phyloP scores from a whole-genome alignment of 2,329 filamentous ascomycete species.

The Aureobasidium melanogenum region DNA sequence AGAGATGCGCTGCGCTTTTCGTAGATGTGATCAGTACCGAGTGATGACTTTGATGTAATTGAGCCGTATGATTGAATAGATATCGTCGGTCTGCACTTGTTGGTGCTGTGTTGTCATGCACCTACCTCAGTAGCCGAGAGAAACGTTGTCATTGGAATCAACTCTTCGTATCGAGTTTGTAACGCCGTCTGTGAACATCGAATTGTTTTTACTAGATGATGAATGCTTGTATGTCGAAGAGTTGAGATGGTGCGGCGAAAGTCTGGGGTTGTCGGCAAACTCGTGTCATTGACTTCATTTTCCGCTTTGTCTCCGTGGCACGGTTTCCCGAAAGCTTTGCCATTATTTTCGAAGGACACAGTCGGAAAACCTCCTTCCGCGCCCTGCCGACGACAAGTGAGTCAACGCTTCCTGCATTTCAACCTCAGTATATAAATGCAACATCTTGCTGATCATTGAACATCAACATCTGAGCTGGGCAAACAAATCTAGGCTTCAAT shows the following conservation, averaged over 20 bases:
- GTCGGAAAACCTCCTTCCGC: background rate
- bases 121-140: too few relatives aligned
- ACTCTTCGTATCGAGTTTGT: too few relatives aligned
- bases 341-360: background rate
- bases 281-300: background rate
- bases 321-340: background rate
- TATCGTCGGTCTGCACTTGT: background rate
- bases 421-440: background rate
- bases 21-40: background rate
- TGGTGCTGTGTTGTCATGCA: background rate
- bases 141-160: too few relatives aligned
- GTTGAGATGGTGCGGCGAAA: background rate
- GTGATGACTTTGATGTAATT: background rate
- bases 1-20: constrained; percentile 7
- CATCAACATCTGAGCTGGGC: background rate
- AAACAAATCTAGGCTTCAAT: too few relatives aligned
- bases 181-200: too few relatives aligned
- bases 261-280: background rate
- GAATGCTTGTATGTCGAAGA: background rate
- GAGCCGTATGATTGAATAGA: background rate
- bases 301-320: too few relatives aligned
- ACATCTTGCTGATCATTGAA: background rate
- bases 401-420: background rate
- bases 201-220: background rate
- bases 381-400: background rate